Evolutionary conservation across 345 rosid genomes (phyloP).

Genomic region (Raphanus sativus): DNA sequence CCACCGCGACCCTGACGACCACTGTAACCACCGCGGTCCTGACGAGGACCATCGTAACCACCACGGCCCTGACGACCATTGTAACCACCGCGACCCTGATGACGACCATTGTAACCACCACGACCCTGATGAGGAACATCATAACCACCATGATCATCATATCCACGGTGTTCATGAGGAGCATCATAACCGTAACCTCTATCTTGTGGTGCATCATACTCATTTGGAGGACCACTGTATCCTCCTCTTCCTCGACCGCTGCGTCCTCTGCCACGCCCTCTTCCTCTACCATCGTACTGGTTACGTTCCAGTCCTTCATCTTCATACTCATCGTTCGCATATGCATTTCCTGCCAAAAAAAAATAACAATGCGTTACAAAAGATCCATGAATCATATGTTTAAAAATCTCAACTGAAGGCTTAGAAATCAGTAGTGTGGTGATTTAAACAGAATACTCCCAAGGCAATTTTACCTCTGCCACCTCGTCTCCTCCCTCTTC

Average conservation of each 20-base stretch:
- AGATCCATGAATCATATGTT: not conserved
- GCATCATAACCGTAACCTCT: constrained; percentile 64
- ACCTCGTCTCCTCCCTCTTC: constrained; percentile 43
- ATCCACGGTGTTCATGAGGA: constrained; percentile 40
- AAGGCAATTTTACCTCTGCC: constrained; percentile 35
- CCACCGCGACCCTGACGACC: constrained; percentile 24
- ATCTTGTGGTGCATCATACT: constrained; percentile 60
- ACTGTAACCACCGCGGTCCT: constrained; percentile 24
- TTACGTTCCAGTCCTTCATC: constrained; percentile 77
- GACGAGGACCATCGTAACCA: constrained; percentile 34
- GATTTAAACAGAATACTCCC: not conserved
- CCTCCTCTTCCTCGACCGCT: constrained; percentile 84
- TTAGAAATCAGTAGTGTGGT: not conserved
- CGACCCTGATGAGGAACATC: constrained; percentile 19
- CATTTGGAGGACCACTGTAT: constrained; percentile 60
- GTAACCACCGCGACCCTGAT: constrained; percentile 32
- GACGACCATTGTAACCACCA: constrained; percentile 7
- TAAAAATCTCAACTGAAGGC: not conserved
- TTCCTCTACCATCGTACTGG: constrained; percentile 66
- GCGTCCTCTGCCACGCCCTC: constrained; percentile 90
- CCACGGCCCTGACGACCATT: constrained; percentile 19
- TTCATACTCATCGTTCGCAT: constrained; percentile 58
- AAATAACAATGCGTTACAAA: not conserved
- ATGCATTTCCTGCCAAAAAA: constrained; percentile 60
- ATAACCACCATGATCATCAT: constrained; percentile 36